Evolutionary conservation across 495 filamentous ascomycete genomes (phyloP), one percentile per base, ranked within the genome.

Genomic region (Talaromyces thailandensis): DNA sequence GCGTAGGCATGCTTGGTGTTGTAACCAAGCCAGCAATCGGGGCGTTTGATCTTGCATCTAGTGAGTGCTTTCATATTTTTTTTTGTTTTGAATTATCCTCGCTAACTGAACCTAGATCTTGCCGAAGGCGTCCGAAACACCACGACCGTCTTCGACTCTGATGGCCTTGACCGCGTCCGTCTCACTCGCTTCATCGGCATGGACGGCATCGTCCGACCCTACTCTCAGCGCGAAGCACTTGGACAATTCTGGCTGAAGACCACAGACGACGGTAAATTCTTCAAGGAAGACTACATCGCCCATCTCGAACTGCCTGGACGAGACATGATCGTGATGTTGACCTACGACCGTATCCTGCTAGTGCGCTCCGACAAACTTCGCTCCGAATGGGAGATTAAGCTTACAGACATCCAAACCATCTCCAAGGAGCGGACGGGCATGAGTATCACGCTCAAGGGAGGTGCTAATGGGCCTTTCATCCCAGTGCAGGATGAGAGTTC

Each of bases 201-300:
- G 40, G 94, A 98, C 70, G 94, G 93, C 35, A 89, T 98, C 62
- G 92, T 98, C 21, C 88, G 94, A 6, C 95, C 94, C 6, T 98
- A 96, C 79, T 91, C 86, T 14, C 93, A 98, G 72, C 90, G 94
- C 16, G 94, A 98, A 79, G 92, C 94, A 1, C 85, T 98, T 14
- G 94, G 94, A 8, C 94, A 98, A 73, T 96, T 93, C 78, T 98
- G 94, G 94, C 86, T 98, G 66, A 98, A 98, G 79, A 96, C 96
- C 23, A 82, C 94, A 1, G 95, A 98, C 69, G 93, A 96, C 63
- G 94, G 94, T 55, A 95, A 93, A 76, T 96, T 90, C 78, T 98
- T 98, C 83, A 86, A 93, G 75, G 95, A 98, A 73, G 84, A 92
- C 68, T 98, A 98, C 75, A 94, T 98, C 69, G 94, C 92, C 12